Conservation (phyloP, 768 basidiomycete genomes). For the Boletus rubropictus region DNA sequence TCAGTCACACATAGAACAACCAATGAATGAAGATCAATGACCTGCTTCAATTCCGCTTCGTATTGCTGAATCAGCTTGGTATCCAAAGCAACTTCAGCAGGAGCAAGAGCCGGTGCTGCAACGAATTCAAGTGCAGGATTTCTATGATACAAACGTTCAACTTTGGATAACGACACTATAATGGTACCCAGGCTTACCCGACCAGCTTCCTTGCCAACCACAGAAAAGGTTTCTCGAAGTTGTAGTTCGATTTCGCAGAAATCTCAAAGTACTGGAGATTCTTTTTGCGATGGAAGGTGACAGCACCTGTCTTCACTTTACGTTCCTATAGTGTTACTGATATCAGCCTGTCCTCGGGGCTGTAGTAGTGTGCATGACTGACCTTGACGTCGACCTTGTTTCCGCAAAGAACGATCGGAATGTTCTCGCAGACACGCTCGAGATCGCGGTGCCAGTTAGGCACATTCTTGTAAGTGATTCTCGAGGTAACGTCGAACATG, state of each 20-base stretch:
- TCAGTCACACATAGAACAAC: constrained; percentile 4
- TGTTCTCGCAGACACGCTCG: constrained; percentile 99
- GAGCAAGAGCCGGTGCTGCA: constrained; percentile 91
- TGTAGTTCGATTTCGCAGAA: constrained; percentile 99
- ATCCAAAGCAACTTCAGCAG: constrained; percentile 89
- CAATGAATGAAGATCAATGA: constrained; percentile 28
- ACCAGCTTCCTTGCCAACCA: constrained; percentile 98
- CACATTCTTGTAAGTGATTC: constrained; percentile 99
- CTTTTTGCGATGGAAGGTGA: constrained; percentile 99
- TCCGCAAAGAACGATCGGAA: constrained; percentile 97
- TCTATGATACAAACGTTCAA: constrained; percentile 35
- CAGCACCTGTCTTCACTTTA: constrained; percentile 97
- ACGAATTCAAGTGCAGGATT: constrained; percentile 90
- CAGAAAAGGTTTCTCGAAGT: constrained; percentile 99
- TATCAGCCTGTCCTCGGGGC: constrained; percentile 2
- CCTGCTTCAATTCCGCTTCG: constrained; percentile 66
- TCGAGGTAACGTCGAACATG: constrained; percentile 99
- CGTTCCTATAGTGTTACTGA: constrained; percentile 65
- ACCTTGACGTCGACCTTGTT: constrained; percentile 99
- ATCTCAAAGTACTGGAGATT: constrained; percentile 99
- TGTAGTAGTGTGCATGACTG: constrained; percentile 19
- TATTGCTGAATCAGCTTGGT: constrained; percentile 72
- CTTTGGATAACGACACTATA: background rate
- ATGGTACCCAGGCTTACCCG: constrained; percentile 52
- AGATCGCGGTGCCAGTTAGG: constrained; percentile 99